Base-by-base conservation (phyloP, 768 basidiomycete species). In the Tulasnella calospora region DNA sequence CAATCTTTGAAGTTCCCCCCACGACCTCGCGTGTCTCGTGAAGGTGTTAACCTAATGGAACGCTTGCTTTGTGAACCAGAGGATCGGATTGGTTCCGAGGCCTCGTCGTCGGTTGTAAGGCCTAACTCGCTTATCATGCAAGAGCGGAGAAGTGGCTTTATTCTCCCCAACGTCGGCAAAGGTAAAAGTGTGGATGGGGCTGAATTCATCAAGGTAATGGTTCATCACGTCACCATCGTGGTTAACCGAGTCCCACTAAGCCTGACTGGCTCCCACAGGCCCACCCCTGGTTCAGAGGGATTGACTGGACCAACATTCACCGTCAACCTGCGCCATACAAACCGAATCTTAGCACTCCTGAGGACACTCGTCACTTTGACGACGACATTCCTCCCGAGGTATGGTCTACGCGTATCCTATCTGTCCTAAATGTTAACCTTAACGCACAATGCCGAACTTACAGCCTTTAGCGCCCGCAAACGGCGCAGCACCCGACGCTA, bases 301-400 rank as follows among this genome's bases (percentile, higher is more conserved):
- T 98, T 80, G 95, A 98, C 83, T 99, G 93, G 92, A 86, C 88
- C 70, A 93, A 92, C 82, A 92, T 98, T 47, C 95, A 96, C 84
- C 88, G 88, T 73, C 91, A 91, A 83, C 87, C 89, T 76, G 93
- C 96, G 15, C 96, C 96, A 21, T 99, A 96, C 87, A 90, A 89
- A 79, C 98, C 97, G 40, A 91, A 95, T 80, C 89, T 99, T 79
- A 86, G 83, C 40, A 87, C 90, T 80, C 92, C 93, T 36, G 94
- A 92, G 82, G 96, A 99, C 84, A 98, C 97, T 21, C 88, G 90
- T 79, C 96, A 99, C 84, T 98, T 99, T 81, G 96, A 99, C 84
- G 90, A 92, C 75, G 95, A 97, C 84, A 98, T 98, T 82, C 94
- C 94, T 30, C 86, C 92, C 47, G 94, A 96, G 90, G 95, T 95